A percentile compares a stretch with the other conserved stretches of the same genome.
Conservation (phyloP, 2,329 filamentous ascomycete genomes). For the Claviceps africana region DNA sequence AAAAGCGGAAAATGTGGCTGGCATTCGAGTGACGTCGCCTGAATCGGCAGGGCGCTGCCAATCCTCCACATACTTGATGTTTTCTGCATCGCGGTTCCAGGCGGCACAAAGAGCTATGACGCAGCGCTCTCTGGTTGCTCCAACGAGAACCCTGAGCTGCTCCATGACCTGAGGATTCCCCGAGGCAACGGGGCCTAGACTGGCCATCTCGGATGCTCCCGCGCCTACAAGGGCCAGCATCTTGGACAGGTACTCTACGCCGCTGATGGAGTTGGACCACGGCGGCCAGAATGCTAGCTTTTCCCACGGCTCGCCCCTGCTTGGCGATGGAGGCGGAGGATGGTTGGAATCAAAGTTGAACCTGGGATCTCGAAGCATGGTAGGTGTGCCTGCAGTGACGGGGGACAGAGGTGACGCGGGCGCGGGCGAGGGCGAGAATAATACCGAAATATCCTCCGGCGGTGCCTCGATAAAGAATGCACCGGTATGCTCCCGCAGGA, state of each 20-base stretch:
- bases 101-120: constrained; percentile 74
- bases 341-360: constrained; percentile 72
- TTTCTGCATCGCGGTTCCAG: constrained; percentile 88
- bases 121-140: constrained; percentile 67
- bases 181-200: constrained; percentile 50
- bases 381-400: constrained; percentile 33
- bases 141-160: constrained; percentile 60
- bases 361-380: constrained; percentile 51
- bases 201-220: constrained; percentile 73
- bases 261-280: constrained; percentile 78
- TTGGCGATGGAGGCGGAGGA: constrained; percentile 62
- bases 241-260: constrained; percentile 77
- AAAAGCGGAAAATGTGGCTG: constrained; percentile 70
- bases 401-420: constrained; percentile 51
- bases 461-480: constrained; percentile 79
- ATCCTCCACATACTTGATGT: constrained; percentile 83
- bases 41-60: constrained; percentile 77
- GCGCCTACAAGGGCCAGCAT: constrained; percentile 73
- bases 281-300: constrained; percentile 94
- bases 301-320: constrained; percentile 75
- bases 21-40: constrained; percentile 83
- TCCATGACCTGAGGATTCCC: constrained; percentile 49
- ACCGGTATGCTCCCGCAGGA: constrained; percentile 66
- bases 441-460: constrained; percentile 74
- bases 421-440: constrained; percentile 67